A percentile compares a stretch with the other conserved stretches of the same genome.
Evolutionary conservation across 2,329 filamentous ascomycete species (phyloP).

Genomic region (Xylogone sp.): DNA sequence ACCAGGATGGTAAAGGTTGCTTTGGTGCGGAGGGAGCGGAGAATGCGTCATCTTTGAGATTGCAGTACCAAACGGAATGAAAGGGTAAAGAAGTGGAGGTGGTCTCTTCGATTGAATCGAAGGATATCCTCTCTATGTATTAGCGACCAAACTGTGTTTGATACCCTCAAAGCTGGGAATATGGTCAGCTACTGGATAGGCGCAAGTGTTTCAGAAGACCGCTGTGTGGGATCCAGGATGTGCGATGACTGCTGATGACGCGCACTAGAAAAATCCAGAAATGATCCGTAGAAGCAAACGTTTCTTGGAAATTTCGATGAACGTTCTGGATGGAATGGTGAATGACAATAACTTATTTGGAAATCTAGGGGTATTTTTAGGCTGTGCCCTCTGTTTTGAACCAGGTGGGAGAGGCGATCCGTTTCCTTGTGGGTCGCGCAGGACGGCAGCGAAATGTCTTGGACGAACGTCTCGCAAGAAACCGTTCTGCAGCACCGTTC

Average conservation of each 20-base stretch:
- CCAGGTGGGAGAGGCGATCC: slow-evolving; percentile 25
- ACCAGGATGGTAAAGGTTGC: slow-evolving; percentile 36
- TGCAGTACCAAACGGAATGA: slow-evolving; percentile 23
- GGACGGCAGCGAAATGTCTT: slow-evolving; percentile 23
- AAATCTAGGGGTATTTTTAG: slow-evolving; percentile 17
- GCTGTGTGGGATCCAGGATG: not conserved
- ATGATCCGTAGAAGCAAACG: not conserved
- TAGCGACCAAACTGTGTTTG: not conserved
- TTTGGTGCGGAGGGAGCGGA: slow-evolving; percentile 38
- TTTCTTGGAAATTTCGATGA: not conserved
- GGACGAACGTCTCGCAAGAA: slow-evolving; percentile 32
- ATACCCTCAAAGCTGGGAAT: not conserved
- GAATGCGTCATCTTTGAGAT: slow-evolving; percentile 39
- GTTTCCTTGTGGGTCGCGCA: slow-evolving; percentile 21
- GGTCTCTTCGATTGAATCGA: not conserved
- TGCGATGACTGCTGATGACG: not conserved
- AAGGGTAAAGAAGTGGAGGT: not conserved
- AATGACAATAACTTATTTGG: slow-evolving; percentile 22
- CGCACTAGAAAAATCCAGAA: not conserved
- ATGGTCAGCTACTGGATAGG: not conserved
- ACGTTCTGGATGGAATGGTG: slow-evolving; percentile 26
- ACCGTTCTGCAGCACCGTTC: slow-evolving; percentile 25
- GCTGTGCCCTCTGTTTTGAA: slow-evolving; percentile 19
- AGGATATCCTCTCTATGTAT: not conserved
- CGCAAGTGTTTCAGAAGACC: not conserved